Base-by-base conservation (phyloP, 169 alveolate genomes). In the Besnoitia besnoiti region DNA sequence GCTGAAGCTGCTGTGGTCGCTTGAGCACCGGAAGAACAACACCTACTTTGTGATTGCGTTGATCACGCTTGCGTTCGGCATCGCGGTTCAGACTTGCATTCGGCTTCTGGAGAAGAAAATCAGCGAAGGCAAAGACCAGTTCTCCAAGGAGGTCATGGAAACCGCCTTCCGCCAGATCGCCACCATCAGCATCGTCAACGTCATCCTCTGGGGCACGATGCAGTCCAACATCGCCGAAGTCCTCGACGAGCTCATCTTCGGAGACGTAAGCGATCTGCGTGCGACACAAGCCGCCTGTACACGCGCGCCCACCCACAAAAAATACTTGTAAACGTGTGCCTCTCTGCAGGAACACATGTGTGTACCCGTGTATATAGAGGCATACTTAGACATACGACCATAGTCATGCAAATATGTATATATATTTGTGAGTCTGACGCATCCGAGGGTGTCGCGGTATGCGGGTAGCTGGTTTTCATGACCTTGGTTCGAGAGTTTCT, bases 101-200 rank as follows among this genome's bases (percentile, higher is more conserved):
- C 88, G 94, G 67, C 62, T 91, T 44, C 90, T 96, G 40, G 97
- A 96, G 90, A 87, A 89, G 76, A 95, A 87, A 77, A 94, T 96
- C 10, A 91, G 94, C 79, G 88, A 94, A 76, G 93, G 97, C 35
- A 95, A 96, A 85, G 98, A 97, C 88, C 91, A 92, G 55, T 97
- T 96, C 91, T 90, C 96, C 84, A 94, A 93, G 90, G 96, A 96
- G 75, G 96, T 96, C 27, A 92, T 95, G 88, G 96, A 97, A 82
- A 95, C 96, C 39, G 96, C 97, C 39, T 96, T 94, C 93, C 95
- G 97, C 42, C 98, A 97, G 67, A 95, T 97, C 75, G 96, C 98
- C 21, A 75, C 94, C 61, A 97, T 97, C 62, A 95, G 97, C 61
- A 94, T 97, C n/a, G 95, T 97, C 61, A 96, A 94, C 61, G 94